A percentile compares a stretch with the other conserved stretches of the same genome.
These are phyloP conservation scores for Trichomonas tenax DNA, from an alignment of 208 protist genomes.

Conservation along the genomic window DNA sequence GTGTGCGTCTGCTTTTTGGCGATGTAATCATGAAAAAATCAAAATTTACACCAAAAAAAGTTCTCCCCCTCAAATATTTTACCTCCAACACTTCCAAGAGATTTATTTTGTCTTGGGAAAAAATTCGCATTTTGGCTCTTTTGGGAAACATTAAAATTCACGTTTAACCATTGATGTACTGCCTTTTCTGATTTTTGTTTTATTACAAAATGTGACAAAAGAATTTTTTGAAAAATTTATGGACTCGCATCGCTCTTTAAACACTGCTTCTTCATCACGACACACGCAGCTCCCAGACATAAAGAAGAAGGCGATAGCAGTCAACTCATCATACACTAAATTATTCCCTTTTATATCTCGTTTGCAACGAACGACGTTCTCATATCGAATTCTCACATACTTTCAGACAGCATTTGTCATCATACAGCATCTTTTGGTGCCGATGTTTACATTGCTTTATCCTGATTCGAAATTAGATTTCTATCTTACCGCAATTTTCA, in stretches of 20 bases:
- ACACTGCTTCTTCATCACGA: not conserved
- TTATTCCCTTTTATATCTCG: not conserved
- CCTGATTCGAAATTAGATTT: not conserved
- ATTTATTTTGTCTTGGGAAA: too few relatives aligned
- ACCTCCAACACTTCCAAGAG: too few relatives aligned
- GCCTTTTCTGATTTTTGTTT: too few relatives aligned
- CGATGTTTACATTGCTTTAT: not conserved
- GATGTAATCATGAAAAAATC: too few relatives aligned
- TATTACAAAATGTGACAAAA: too few relatives aligned
- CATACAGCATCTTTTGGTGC: not conserved
- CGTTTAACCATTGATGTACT: too few relatives aligned
- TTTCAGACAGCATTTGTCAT: not conserved
- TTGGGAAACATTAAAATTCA: too few relatives aligned
- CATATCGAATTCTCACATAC: not conserved
- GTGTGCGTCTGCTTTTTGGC: too few relatives aligned
- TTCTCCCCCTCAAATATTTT: too few relatives aligned
- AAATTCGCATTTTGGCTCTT: too few relatives aligned
- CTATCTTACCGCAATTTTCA: not conserved
- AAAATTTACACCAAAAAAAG: too few relatives aligned
- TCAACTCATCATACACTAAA: not conserved
- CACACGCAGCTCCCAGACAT: not conserved
- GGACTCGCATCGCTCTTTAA: not conserved
- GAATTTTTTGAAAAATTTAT: too few relatives aligned
- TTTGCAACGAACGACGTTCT: not conserved
- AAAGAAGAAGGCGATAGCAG: not conserved